phyloP scores from a whole-genome alignment of 805 yeast genomes.

The Cyberlindnera misumaiensis region DNA sequence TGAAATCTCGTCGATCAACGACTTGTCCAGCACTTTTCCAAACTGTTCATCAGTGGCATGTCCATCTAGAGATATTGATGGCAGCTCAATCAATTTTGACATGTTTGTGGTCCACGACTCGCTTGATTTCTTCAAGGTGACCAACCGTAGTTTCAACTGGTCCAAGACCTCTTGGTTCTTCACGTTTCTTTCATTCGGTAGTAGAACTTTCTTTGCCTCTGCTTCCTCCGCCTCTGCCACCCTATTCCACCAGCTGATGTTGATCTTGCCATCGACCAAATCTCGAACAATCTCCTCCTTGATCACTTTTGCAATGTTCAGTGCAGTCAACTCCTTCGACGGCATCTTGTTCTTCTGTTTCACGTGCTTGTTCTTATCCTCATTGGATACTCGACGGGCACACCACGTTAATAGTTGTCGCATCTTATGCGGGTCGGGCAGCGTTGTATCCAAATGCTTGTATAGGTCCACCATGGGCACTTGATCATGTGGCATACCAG shows the following conservation, averaged over 20 bases:
- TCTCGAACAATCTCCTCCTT: conserved; percentile 57
- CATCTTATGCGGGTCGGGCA: conserved; percentile 72
- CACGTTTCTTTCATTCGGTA: conserved; percentile 56
- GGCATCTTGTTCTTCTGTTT: conserved; percentile 21
- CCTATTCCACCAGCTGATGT: conserved; percentile 63
- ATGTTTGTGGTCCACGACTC: conserved; percentile 35
- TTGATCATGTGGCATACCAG: conserved; percentile 59
- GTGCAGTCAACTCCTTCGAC: conserved; percentile 35
- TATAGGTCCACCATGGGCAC: conserved; percentile 48
- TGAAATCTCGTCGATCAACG: conserved; percentile 13
- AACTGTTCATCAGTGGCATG: conserved; percentile 17
- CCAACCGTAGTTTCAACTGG: conserved; percentile 38
- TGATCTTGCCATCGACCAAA: conserved; percentile 49
- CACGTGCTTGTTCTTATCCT: conserved; percentile 22
- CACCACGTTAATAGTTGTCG: conserved; percentile 67
- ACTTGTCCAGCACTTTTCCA: conserved; percentile 16
- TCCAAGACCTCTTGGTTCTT: conserved; percentile 43
- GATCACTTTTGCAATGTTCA: conserved; percentile 53
- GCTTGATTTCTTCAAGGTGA: conserved; percentile 39
- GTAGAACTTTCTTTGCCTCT: conserved; percentile 25
- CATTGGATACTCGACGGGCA: conserved; percentile 37
- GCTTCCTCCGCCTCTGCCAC: conserved; percentile 22
- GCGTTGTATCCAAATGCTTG: conserved; percentile 51
- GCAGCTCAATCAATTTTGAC: conserved; percentile 11
- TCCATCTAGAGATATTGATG: conserved; percentile 6